Conservation (phyloP, 176 grass and related monocot genomes). For the Guadua angustifolia region DNA sequence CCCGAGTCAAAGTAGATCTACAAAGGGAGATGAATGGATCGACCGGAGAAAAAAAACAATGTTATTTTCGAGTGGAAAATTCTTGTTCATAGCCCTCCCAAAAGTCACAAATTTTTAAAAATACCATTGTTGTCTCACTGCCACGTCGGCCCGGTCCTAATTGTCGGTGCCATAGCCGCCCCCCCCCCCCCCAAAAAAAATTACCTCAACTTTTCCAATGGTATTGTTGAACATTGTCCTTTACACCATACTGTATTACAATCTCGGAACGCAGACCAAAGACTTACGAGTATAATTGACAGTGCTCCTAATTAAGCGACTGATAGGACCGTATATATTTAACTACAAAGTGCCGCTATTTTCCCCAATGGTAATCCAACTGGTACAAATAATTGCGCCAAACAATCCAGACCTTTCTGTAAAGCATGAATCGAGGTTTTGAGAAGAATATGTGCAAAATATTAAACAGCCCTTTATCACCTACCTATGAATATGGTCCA, state of each 20-base stretch:
- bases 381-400: conserved; percentile 35
- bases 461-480: conserved; percentile 20
- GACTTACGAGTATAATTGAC: neutral
- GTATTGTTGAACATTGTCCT: neutral
- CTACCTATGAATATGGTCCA: neutral
- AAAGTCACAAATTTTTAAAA: too few relatives aligned
- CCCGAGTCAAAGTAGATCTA: too few relatives aligned
- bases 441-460: neutral
- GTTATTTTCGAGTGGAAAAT: too few relatives aligned
- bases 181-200: too few relatives aligned
- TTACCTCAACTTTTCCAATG: neutral
- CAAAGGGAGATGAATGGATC: too few relatives aligned
- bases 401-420: conserved; percentile 17
- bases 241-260: neutral
- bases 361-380: neutral
- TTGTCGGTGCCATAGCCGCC: neutral
- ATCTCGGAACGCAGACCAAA: neutral
- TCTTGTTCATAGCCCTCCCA: too few relatives aligned
- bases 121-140: too few relatives aligned
- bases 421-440: conserved; percentile 22
- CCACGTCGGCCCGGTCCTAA: neutral
- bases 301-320: neutral
- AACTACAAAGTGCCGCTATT: neutral
- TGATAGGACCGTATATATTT: neutral
- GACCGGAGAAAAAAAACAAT: too few relatives aligned